phyloP scores from a whole-genome alignment of 2,329 filamentous ascomycete genomes.

The Fusarium brachygibbosum region DNA sequence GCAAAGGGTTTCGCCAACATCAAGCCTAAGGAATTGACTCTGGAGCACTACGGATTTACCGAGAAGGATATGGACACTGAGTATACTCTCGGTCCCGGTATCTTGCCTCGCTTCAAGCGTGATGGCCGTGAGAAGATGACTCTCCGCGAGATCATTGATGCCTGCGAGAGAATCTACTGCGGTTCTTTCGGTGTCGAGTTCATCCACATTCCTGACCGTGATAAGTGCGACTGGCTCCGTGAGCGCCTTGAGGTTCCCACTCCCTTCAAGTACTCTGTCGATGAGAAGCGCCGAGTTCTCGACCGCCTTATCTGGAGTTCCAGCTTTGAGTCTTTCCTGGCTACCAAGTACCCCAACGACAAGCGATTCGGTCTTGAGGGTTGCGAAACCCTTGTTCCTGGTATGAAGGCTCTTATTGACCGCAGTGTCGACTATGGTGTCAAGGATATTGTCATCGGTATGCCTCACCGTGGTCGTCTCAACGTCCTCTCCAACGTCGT shows the following conservation, averaged over 20 bases:
- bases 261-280: slow-evolving; percentile 96
- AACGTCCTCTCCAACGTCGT: slow-evolving; percentile 99
- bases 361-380: slow-evolving; percentile 99
- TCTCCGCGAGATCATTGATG: slow-evolving; percentile 89
- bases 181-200: slow-evolving; percentile 98
- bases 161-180: slow-evolving; percentile 96
- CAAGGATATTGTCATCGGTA: slow-evolving; percentile 99
- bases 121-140: slow-evolving; percentile 95
- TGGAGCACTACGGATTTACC: slow-evolving; percentile 94
- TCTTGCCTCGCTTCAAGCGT: slow-evolving; percentile 91
- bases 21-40: slow-evolving; percentile 91
- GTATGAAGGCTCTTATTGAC: slow-evolving; percentile 99
- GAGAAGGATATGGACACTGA: slow-evolving; percentile 94
- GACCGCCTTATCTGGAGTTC: slow-evolving; percentile 99
- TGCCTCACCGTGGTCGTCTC: slow-evolving; percentile 98
- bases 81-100: slow-evolving; percentile 92
- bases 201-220: slow-evolving; percentile 97
- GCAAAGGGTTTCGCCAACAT: slow-evolving; percentile 84
- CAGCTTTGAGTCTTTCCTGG: slow-evolving; percentile 94
- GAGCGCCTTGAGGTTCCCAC: slow-evolving; percentile 93
- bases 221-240: slow-evolving; percentile 98
- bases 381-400: slow-evolving; percentile 95
- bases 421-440: slow-evolving; percentile 98
- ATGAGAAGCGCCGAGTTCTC: slow-evolving; percentile 97
- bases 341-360: slow-evolving; percentile 99